Conservation (phyloP, 768 basidiomycete genomes). For the Saitozyma sp. region DNA sequence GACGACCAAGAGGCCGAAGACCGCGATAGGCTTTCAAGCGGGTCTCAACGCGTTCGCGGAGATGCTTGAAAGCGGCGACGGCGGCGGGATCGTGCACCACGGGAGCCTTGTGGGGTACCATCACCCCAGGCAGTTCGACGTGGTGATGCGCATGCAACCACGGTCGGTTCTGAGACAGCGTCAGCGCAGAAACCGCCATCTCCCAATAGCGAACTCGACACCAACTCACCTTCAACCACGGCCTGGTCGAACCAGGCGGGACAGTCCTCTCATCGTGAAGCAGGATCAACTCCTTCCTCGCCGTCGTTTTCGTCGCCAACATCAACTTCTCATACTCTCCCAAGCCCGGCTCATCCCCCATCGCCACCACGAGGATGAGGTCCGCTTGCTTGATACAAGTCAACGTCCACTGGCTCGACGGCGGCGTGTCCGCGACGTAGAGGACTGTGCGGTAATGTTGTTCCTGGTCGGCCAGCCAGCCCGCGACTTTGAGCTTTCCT, state of each 20-base stretch:
- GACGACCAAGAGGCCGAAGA: slow-evolving; percentile 61
- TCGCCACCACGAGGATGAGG: slow-evolving; percentile 57
- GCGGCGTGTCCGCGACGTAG: slow-evolving; percentile 93
- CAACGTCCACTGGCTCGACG: slow-evolving; percentile 95
- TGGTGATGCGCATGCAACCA: slow-evolving; percentile 97
- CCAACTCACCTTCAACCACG: slow-evolving; percentile 80
- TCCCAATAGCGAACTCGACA: not conserved
- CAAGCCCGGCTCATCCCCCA: slow-evolving; percentile 79
- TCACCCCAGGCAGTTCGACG: slow-evolving; percentile 64
- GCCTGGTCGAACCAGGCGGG: slow-evolving; percentile 83
- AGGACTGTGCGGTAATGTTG: slow-evolving; percentile 89
- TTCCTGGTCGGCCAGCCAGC: slow-evolving; percentile 82
- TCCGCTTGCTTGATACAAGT: slow-evolving; percentile 87
- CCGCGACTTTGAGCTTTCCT: slow-evolving; percentile 91
- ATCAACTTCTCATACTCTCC: slow-evolving; percentile 91
- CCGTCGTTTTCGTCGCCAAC: slow-evolving; percentile 94
- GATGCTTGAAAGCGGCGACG: slow-evolving; percentile 79
- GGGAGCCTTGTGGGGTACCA: slow-evolving; percentile 58
- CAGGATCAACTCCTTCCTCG: slow-evolving; percentile 93
- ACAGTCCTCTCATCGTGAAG: slow-evolving; percentile 90
- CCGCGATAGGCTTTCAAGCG: slow-evolving; percentile 85
- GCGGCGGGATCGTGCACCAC: slow-evolving; percentile 78
- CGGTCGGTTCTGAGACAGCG: slow-evolving; percentile 70
- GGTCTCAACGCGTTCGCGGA: slow-evolving; percentile 88
- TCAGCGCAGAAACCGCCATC: not conserved